Base-by-base conservation (phyloP, 1,139 yeast species). In the Pichia sp. region DNA sequence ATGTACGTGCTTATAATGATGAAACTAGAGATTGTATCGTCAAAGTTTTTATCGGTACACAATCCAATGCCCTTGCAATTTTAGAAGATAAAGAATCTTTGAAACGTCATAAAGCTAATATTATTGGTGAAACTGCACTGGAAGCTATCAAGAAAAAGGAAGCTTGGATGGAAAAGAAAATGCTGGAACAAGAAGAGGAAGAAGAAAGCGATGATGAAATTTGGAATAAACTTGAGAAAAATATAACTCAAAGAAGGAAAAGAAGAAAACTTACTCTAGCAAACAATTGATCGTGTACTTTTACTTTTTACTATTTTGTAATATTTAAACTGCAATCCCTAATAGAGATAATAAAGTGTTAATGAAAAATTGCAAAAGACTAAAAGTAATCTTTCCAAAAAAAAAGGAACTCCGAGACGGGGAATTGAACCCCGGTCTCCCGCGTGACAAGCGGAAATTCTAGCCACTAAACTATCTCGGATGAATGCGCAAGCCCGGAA, bases 31-130 rank as follows among this genome's bases (percentile, higher is more conserved):
- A 74, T 36, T 66, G 76, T 39, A 62, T 80, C 15, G 86, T 78
- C 10, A 86, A 85, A 55, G 82, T 85, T 11, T 89, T 75, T 53
- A 57, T 81, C 28, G 94, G 94, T 3, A 75, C 85, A 4, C 86
- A 84, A 54, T 70, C 84, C n/a, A 71, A 77, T 36, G 68, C 68
- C 23, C 69, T 84, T 10, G 56, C 69, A 37, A 59, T 84, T 5
- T 51, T 85, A 26, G 73, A 72, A 43, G 74, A 70, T 40, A 76
- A 69, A 38, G 68, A 63, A 35, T 46, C 57, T 51, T 49, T 55
- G 31, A 62, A 57, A 43, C 63, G 61, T 25, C 28, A 26, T 11
- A 34, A 65, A 61, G 31, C 39, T 4, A 31, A 21, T 18, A 35
- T 56, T 51, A 23, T 38, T 10, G 37, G 34, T 21, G 41, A 38